Percentiles rank a stretch among this genome's conserved stretches.
Conservation (phyloP, 352 stramenopile species). For the Phytophthora fragariae region DNA sequence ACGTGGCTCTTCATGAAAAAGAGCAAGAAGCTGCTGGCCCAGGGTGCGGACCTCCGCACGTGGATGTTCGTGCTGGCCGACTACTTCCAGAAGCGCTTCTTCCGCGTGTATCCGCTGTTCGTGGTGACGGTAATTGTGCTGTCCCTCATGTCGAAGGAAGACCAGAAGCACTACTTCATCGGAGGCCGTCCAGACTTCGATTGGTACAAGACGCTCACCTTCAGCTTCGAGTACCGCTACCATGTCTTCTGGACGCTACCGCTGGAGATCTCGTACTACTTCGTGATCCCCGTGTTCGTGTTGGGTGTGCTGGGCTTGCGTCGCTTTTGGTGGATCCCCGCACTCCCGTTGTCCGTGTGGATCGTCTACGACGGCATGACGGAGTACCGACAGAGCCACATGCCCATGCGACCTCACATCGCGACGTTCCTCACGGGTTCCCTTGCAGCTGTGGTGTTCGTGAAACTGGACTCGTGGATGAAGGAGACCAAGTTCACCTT, state of each 20-base stretch:
- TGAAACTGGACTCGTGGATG: conserved; percentile 30
- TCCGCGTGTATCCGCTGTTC: conserved; percentile 67
- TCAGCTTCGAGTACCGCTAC: conserved; percentile 42
- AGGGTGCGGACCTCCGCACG: conserved; percentile 12
- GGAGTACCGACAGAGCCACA: conserved; percentile 35
- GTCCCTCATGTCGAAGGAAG: conserved; percentile 33
- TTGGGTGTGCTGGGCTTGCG: conserved; percentile 29
- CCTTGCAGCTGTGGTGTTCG: conserved; percentile 40
- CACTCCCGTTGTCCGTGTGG: conserved; percentile 31
- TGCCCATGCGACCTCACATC: conserved; percentile 36
- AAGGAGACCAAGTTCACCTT: conserved; percentile 32
- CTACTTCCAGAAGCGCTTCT: conserved; percentile 60
- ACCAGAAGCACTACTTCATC: conserved; percentile 41
- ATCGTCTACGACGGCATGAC: conserved; percentile 29
- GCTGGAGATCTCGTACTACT: conserved; percentile 41
- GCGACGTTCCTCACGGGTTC: conserved; percentile 54
- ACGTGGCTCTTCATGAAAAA: conserved; percentile 35
- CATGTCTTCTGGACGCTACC: conserved; percentile 43
- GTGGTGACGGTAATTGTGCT: conserved; percentile 42
- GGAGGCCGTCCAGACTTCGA: conserved; percentile 29
- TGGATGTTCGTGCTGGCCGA: conserved; percentile 36
- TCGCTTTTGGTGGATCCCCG: conserved; percentile 33
- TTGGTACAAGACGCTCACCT: conserved; percentile 49
- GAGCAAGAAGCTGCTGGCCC: conserved; percentile 24
- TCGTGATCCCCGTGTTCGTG: conserved; percentile 46